These are phyloP conservation scores for Gastrolobium villosum DNA, from an alignment of 306 rosid genomes.

Conservation along the genomic window DNA sequence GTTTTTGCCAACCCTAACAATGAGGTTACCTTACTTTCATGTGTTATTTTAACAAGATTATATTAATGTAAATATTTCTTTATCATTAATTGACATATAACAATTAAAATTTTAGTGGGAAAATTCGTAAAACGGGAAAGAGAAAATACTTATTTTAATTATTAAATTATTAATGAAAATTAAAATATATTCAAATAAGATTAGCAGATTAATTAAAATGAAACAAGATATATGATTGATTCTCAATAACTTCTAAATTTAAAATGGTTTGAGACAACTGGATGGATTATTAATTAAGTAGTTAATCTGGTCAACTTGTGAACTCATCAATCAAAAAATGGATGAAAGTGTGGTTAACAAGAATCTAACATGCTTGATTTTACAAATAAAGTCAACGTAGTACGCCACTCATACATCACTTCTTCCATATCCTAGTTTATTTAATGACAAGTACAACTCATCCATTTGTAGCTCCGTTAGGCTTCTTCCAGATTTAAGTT, in stretches of 20 bases:
- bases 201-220: too few relatives aligned
- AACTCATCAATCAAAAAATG: neutral
- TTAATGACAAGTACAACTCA: slow-evolving; percentile 32
- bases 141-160: too few relatives aligned
- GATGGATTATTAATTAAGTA: slow-evolving; percentile 6
- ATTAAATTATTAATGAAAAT: too few relatives aligned
- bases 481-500: neutral
- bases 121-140: too few relatives aligned
- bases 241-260: neutral
- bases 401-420: neutral
- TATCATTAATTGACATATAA: too few relatives aligned
- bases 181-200: too few relatives aligned
- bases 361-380: neutral
- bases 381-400: slow-evolving; percentile 4
- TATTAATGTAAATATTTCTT: too few relatives aligned
- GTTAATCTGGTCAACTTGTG: neutral
- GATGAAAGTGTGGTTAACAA: neutral
- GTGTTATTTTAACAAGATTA: too few relatives aligned
- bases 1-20: too few relatives aligned
- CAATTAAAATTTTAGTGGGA: too few relatives aligned
- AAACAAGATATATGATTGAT: too few relatives aligned
- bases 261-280: slow-evolving; percentile 37
- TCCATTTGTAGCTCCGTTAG: neutral
- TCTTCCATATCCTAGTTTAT: neutral
- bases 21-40: too few relatives aligned